phyloP scores from a whole-genome alignment of 2,329 filamentous ascomycete species.

The Talaromyces funiculosus region DNA sequence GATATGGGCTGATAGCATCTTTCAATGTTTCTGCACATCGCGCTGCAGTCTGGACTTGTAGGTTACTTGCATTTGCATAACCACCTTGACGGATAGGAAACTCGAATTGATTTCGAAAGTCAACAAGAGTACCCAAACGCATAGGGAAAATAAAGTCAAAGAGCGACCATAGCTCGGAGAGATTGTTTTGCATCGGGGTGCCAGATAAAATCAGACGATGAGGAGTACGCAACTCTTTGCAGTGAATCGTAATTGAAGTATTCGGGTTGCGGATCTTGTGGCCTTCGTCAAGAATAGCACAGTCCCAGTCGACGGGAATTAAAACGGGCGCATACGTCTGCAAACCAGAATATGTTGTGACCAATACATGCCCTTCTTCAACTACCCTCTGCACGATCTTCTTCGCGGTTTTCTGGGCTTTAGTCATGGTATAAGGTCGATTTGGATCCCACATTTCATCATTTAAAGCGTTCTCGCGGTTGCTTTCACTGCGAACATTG shows the following conservation, averaged over 20 bases:
- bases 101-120: conserved; percentile 87
- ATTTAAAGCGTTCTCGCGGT: conserved; percentile 58
- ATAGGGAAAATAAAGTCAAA: conserved; percentile 98
- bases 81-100: conserved; percentile 89
- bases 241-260: conserved; percentile 87
- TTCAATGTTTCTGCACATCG: conserved; percentile 92
- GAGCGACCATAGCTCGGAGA: conserved; percentile 90
- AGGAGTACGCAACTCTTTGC: conserved; percentile 84
- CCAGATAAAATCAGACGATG: conserved; percentile 92
- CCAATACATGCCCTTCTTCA: conserved; percentile 80
- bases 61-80: conserved; percentile 88
- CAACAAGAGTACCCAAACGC: conserved; percentile 84
- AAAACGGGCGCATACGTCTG: conserved; percentile 83
- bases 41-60: conserved; percentile 89
- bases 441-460: conserved; percentile 49
- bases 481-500: conserved; percentile 59
- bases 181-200: conserved; percentile 95
- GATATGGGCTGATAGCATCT: conserved; percentile 86
- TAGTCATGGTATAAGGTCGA: conserved; percentile 34
- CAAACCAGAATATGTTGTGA: conserved; percentile 94
- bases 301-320: conserved; percentile 81
- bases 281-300: conserved; percentile 90
- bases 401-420: conserved; percentile 64
- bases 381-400: conserved; percentile 78
- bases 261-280: conserved; percentile 98